A percentile compares a stretch with the other conserved stretches of the same genome.
Evolutionary conservation across 192 early-diverging fungal species (phyloP).

Genomic region (Chytriomyces sp.): DNA sequence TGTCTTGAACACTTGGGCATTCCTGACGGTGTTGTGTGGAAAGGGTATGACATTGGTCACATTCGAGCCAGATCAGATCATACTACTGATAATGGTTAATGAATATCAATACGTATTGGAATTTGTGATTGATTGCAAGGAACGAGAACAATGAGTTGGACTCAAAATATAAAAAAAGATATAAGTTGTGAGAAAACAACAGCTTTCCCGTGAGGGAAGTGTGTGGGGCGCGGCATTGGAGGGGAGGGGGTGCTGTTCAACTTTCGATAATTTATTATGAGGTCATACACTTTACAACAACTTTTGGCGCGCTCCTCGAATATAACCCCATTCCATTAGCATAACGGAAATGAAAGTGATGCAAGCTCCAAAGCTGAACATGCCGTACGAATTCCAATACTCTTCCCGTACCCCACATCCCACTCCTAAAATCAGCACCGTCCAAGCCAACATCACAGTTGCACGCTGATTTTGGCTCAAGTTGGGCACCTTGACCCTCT

Average conservation of each 20-base stretch:
- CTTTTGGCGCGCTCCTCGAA: no score
- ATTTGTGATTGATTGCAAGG: conserved; percentile 8
- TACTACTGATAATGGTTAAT: not conserved
- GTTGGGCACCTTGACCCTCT: not conserved
- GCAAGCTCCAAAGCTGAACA: not conserved
- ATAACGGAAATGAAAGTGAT: not conserved
- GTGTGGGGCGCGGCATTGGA: no score
- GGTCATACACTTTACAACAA: no score
- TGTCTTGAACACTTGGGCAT: not conserved
- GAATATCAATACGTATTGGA: conserved; percentile 10
- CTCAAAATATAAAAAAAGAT: no score
- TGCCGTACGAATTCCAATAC: not conserved
- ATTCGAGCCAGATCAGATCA: not conserved
- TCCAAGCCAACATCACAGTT: not conserved
- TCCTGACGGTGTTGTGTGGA: conserved; percentile 17
- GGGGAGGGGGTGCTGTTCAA: no score
- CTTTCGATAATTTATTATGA: no score
- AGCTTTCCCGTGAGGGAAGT: no score
- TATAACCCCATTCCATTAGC: not conserved
- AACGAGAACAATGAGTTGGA: not conserved
- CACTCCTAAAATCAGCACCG: not conserved
- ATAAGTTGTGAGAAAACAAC: no score
- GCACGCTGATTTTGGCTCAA: not conserved
- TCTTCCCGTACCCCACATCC: not conserved
- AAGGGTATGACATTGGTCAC: conserved; percentile 2